phyloP scores from a whole-genome alignment of 2,329 filamentous ascomycete genomes.

The Calonectria hawksworthii region DNA sequence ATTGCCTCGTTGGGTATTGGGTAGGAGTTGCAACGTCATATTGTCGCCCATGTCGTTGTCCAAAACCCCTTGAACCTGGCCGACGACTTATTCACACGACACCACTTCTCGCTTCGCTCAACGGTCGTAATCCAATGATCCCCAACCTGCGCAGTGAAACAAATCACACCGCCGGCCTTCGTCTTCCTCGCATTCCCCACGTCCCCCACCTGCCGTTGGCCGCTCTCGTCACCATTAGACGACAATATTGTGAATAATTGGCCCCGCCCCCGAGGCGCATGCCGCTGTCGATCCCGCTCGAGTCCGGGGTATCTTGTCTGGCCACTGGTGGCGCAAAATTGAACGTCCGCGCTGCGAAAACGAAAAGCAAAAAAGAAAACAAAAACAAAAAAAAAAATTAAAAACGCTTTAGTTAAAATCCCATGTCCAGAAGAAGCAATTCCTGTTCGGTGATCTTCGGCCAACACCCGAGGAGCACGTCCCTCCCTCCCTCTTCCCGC shows the following conservation, averaged over 20 bases:
- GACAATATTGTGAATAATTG: conserved; percentile 35
- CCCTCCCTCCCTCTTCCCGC: conserved; percentile 1
- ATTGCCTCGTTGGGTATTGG: conserved; percentile 1
- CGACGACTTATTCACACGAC: neutral
- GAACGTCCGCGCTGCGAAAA: conserved; percentile 2
- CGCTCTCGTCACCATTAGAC: conserved; percentile 33
- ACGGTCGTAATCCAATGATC: neutral
- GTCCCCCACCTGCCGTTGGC: conserved; percentile 39
- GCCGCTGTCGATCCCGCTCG: conserved; percentile 34
- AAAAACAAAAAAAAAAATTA: neutral
- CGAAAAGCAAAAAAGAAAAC: conserved; percentile 3
- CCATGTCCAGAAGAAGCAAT: conserved; percentile 9
- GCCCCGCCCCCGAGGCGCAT: conserved; percentile 37
- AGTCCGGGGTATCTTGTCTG: conserved; percentile 39
- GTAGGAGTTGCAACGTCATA: conserved; percentile 31
- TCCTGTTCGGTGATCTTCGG: conserved; percentile 32
- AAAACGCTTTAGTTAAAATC: conserved; percentile 9
- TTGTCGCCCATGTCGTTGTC: conserved; percentile 33
- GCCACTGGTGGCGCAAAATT: neutral
- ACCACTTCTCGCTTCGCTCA: neutral
- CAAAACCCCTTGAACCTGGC: conserved; percentile 7
- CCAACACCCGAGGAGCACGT: conserved; percentile 39
- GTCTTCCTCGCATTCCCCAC: conserved; percentile 36
- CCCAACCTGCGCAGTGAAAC: conserved; percentile 39
- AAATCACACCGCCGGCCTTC: conserved; percentile 37